These are phyloP conservation scores for Farysia itapuensis DNA, from an alignment of 1,284 basidiomycete genomes.

Conservation along the genomic window DNA sequence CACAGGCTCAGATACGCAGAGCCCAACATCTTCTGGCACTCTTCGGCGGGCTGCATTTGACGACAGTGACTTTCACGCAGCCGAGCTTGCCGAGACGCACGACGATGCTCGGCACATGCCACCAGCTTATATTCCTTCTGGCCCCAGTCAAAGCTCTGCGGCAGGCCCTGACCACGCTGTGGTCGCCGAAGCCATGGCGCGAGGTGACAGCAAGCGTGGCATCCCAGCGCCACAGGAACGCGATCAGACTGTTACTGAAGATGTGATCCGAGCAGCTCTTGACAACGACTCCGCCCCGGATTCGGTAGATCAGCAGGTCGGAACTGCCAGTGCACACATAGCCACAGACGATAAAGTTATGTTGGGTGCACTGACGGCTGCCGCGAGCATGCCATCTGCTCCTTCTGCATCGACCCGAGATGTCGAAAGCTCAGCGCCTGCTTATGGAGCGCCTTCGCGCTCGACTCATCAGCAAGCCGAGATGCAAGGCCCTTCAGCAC, in stretches of 20 bases:
- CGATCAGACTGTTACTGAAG: constrained; percentile 9
- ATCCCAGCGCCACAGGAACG: constrained; percentile 23
- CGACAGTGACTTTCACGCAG: constrained; percentile 39
- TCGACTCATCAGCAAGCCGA: neutral
- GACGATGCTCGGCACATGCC: constrained; percentile 33
- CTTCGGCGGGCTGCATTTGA: constrained; percentile 14
- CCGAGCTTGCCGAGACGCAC: constrained; percentile 28
- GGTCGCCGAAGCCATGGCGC: constrained; percentile 14
- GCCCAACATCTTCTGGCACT: neutral
- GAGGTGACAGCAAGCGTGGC: constrained; percentile 32
- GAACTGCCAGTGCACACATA: constrained; percentile 28
- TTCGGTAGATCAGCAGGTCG: neutral
- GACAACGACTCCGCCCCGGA: neutral
- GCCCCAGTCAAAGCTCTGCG: constrained; percentile 2
- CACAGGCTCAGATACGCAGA: neutral
- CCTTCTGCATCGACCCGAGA: constrained; percentile 5
- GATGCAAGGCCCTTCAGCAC: constrained; percentile 24
- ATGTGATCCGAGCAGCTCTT: constrained; percentile 18
- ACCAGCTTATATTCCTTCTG: constrained; percentile 44
- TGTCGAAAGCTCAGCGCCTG: constrained; percentile 17
- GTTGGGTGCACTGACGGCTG: constrained; percentile 32
- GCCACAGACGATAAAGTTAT: constrained; percentile 49
- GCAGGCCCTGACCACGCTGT: constrained; percentile 1
- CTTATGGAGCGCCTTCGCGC: constrained; percentile 3
- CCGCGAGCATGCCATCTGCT: constrained; percentile 28